phyloP scores from a whole-genome alignment of 179 eudicot species.

The Spergularia azorica region DNA sequence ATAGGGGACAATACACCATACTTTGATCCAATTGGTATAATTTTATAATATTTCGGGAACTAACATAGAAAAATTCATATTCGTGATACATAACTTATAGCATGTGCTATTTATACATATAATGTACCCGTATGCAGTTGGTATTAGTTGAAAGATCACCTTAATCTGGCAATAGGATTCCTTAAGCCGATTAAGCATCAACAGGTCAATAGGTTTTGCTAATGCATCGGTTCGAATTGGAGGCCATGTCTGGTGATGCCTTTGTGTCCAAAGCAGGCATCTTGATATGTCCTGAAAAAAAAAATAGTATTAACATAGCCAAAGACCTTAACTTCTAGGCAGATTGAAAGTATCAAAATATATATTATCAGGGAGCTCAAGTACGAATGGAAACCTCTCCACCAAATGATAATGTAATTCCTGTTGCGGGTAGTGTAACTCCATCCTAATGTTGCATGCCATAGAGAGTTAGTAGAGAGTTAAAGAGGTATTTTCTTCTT shows the following conservation, averaged over 20 bases:
- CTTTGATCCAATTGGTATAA: too few relatives aligned
- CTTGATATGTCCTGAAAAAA: constrained; percentile 84
- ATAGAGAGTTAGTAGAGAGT: constrained; percentile 3
- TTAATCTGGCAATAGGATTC: constrained; percentile 86
- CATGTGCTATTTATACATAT: too few relatives aligned
- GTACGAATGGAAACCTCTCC: constrained; percentile 68
- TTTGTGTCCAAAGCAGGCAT: constrained; percentile 96
- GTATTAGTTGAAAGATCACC: constrained; percentile 45
- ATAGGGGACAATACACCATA: too few relatives aligned
- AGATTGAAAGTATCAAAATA: constrained; percentile 8
- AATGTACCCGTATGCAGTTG: neutral
- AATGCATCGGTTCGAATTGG: constrained; percentile 89
- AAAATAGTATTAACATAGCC: neutral
- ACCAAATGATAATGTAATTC: constrained; percentile 71
- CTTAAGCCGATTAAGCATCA: constrained; percentile 89
- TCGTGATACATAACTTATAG: neutral
- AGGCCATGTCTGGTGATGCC: constrained; percentile 99
- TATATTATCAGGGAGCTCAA: neutral
- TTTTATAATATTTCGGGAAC: too few relatives aligned
- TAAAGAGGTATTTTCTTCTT: neutral
- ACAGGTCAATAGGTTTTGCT: constrained; percentile 76
- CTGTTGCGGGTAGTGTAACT: constrained; percentile 82
- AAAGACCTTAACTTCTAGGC: constrained; percentile 4
- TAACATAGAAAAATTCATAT: too few relatives aligned
- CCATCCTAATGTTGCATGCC: constrained; percentile 72